Evolutionary conservation across 345 rosid genomes (phyloP).

Genomic region (Trapa bicornis): DNA sequence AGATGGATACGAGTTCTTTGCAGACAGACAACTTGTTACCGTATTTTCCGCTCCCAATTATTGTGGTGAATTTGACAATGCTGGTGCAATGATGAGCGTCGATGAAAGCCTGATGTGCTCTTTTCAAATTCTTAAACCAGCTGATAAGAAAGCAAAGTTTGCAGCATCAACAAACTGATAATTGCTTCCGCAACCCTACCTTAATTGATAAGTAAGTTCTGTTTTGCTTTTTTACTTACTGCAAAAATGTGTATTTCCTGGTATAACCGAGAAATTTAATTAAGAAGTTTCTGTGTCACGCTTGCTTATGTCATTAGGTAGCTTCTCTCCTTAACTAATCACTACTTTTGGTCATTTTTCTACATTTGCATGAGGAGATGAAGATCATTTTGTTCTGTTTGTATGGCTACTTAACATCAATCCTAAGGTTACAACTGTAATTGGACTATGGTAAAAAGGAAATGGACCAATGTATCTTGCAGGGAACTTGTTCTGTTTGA

Average conservation of each 20-base stretch:
- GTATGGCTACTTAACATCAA: no score
- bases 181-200: neutral
- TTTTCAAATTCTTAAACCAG: slow-evolving; percentile 72
- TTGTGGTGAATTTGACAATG: slow-evolving; percentile 84
- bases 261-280: neutral
- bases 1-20: slow-evolving; percentile 87
- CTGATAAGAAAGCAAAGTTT: slow-evolving; percentile 39
- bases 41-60: slow-evolving; percentile 89
- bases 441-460: no score
- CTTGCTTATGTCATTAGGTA: neutral
- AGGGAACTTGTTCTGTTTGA: no score
- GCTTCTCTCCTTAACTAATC: no score
- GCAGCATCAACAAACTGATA: neutral
- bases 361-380: no score
- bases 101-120: slow-evolving; percentile 88
- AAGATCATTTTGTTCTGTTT: no score
- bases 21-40: slow-evolving; percentile 71
- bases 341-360: no score
- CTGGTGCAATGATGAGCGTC: slow-evolving; percentile 91
- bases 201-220: slow-evolving; percentile 2
- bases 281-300: neutral
- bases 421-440: no score
- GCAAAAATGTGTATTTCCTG: neutral
- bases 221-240: neutral
- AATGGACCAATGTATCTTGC: no score